Base-by-base conservation (phyloP, 2,329 filamentous ascomycete genomes). In the Talaromyces sp. region DNA sequence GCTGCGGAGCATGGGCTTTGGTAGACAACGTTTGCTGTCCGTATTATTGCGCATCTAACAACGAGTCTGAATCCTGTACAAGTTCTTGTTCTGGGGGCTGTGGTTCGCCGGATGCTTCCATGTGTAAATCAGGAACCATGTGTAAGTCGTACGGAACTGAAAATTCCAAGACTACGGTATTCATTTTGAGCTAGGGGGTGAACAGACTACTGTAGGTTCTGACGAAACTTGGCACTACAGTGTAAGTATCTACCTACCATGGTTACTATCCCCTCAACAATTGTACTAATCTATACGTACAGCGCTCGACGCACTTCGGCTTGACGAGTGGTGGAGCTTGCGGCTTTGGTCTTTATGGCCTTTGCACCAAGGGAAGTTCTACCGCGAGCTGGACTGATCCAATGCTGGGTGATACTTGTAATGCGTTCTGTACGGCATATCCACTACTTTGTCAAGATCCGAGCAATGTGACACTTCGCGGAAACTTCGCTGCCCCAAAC, bases 321-420 rank as follows among this genome's bases (percentile, higher is more conserved):
- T 28, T 56, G n/a, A 56, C 54, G 11, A 46, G 45, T 17, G 54
- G 41, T 19, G 54, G 54, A 2, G 54, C 54, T 5, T 56, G 54
- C 22, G 54, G 54, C 1, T 56, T 56, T 50, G 54, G 54, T 3
- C 54, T 56, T 11, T 56, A 56, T 31, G 54, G 54, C 8, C 54
- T 56, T 33, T 56, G 54, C 19, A 56, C 54, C 6, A 45, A 56
- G 31, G 43, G 43, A 2, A 56, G 54, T 39, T 50, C n/a, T 31
- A 56, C 54, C 15, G 54, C 54, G 19, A 56, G 11, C 54, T 56
- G 54, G 54, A 56, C 54, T n/a, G 54, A 56, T 50, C 54, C 54
- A 25, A 56, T 56, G 54, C 54, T 56, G 8, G 54, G 54, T 48
- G 17, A 41, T 28, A 56, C 54, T n/a, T 56, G 54, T 17, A 33